Evolutionary conservation across 257 asterid genomes (phyloP).

Genomic region (Echites panduratus): DNA sequence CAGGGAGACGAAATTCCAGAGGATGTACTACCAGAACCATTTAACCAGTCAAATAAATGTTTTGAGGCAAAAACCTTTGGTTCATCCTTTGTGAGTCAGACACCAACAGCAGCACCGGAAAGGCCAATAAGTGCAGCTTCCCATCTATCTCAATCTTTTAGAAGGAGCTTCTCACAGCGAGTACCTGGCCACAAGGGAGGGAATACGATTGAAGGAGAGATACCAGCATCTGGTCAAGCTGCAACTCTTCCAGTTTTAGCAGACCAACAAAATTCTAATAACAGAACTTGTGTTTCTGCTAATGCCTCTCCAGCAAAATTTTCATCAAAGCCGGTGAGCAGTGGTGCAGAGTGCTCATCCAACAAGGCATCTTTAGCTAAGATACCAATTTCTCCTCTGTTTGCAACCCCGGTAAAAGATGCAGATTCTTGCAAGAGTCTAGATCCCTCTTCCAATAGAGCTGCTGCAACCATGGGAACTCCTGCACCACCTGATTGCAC

Average conservation of each 20-base stretch:
- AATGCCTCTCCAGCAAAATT: not conserved
- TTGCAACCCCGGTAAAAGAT: constrained; percentile 55
- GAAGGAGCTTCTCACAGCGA: constrained; percentile 36
- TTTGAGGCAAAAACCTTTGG: constrained; percentile 14
- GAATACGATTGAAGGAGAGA: constrained; percentile 17
- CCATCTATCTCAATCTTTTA: constrained; percentile 53
- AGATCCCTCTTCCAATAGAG: constrained; percentile 21
- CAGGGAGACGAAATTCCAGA: constrained; percentile 87
- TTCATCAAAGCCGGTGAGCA: not conserved
- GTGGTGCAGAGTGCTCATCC: constrained; percentile 1
- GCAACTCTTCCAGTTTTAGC: constrained; percentile 12
- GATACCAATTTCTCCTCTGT: constrained; percentile 13
- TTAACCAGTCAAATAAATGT: constrained; percentile 30
- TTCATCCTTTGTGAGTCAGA: constrained; percentile 16
- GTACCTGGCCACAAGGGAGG: constrained; percentile 13
- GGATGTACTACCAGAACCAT: constrained; percentile 60
- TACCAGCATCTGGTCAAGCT: constrained; percentile 11
- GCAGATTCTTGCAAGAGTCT: constrained; percentile 12
- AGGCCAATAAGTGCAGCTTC: constrained; percentile 28
- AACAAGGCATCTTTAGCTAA: not conserved
- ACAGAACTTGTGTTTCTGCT: constrained; percentile 8
- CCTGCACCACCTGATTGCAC: constrained; percentile 44
- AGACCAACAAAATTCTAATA: constrained; percentile 1
- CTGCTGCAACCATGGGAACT: constrained; percentile 32
- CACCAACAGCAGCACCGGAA: constrained; percentile 12